Percentiles rank a stretch among this genome's conserved stretches.
Evolutionary conservation across 306 rosid species (phyloP).

Genomic region (Carpinus viminea): DNA sequence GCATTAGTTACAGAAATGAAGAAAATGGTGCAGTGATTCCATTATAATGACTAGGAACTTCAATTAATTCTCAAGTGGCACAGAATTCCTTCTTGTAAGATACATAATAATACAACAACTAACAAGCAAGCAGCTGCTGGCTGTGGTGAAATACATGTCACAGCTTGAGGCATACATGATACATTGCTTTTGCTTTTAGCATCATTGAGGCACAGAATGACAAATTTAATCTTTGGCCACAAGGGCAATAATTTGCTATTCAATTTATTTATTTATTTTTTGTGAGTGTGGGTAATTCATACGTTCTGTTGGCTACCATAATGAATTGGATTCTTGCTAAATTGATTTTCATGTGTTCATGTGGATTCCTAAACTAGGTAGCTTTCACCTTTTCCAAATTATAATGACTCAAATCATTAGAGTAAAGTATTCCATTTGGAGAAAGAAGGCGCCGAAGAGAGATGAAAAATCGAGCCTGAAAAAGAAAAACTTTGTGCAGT

Average conservation of each 20-base stretch:
- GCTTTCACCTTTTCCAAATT: slow-evolving; percentile 42
- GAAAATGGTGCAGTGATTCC: not conserved
- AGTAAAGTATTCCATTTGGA: slow-evolving; percentile 51
- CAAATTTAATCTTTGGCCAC: not conserved
- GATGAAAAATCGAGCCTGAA: slow-evolving; percentile 41
- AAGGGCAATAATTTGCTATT: not conserved
- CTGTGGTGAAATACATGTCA: not conserved
- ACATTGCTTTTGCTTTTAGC: not conserved
- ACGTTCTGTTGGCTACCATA: not conserved
- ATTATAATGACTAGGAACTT: not conserved
- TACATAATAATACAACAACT: not conserved
- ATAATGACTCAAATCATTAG: slow-evolving; percentile 38
- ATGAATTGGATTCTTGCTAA: not conserved
- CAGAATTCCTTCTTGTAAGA: not conserved
- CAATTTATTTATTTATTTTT: no score
- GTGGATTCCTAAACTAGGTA: slow-evolving; percentile 31
- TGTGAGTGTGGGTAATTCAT: no score
- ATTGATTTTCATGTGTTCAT: not conserved
- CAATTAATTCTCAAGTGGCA: not conserved
- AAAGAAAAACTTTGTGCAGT: not conserved
- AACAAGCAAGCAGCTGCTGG: not conserved
- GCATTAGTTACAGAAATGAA: not conserved
- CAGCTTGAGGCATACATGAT: not conserved
- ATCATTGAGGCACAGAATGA: not conserved
- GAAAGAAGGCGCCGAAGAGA: slow-evolving; percentile 67